Conservation (phyloP, 768 basidiomycete species). For the Mycena venus region DNA sequence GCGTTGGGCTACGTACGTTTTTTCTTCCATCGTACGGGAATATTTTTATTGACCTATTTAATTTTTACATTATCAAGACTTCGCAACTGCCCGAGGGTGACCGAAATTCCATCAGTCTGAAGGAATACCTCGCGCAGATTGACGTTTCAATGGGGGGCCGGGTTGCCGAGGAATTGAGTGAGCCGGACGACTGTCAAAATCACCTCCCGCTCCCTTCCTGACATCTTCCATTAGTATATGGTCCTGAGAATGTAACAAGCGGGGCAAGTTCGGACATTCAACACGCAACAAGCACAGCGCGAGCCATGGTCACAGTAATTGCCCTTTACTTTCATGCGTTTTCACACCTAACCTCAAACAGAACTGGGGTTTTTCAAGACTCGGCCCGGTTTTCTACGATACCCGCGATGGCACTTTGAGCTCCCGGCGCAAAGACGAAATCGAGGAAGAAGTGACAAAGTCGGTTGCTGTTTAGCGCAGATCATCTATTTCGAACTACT, state of each 20-base stretch:
- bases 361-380: constrained; percentile 86
- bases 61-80: constrained; percentile 61
- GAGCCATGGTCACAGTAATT: constrained; percentile 90
- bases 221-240: constrained; percentile 73
- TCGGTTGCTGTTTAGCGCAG: constrained; percentile 54
- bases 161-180: constrained; percentile 92
- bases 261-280: constrained; percentile 92
- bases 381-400: constrained; percentile 88
- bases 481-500: constrained; percentile 20
- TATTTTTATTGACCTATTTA: constrained; percentile 28
- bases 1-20: constrained; percentile 86
- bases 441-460: constrained; percentile 90
- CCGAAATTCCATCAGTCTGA: constrained; percentile 76
- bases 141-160: constrained; percentile 96
- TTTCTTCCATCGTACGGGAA: constrained; percentile 4
- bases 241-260: constrained; percentile 88
- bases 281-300: constrained; percentile 84
- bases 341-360: constrained; percentile 42
- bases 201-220: constrained; percentile 34
- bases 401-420: constrained; percentile 81
- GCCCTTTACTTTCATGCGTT: constrained; percentile 4
- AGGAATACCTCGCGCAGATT: constrained; percentile 84
- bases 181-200: constrained; percentile 40
- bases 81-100: constrained; percentile 85
- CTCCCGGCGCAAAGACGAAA: constrained; percentile 81